A percentile compares a stretch with the other conserved stretches of the same genome.
phyloP scores from a whole-genome alignment of 1,284 basidiomycete genomes.

The Agaricales sp. region DNA sequence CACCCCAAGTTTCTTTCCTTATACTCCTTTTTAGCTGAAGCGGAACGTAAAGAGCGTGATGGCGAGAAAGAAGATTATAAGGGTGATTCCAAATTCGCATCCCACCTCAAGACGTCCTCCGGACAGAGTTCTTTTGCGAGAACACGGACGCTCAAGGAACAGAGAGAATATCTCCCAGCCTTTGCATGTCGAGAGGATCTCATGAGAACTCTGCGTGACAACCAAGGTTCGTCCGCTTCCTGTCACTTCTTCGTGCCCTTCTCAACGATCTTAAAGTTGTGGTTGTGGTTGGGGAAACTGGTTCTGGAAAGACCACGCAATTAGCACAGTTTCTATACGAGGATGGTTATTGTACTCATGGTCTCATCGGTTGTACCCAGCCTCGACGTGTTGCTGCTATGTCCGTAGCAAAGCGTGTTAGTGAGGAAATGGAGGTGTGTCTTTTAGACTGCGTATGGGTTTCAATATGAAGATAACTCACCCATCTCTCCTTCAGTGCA shows the following conservation, averaged over 20 bases:
- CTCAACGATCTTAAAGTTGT: conserved; percentile 48
- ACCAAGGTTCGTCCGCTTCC: conserved; percentile 61
- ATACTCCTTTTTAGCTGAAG: conserved; percentile 40
- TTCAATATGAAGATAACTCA: conserved; percentile 1
- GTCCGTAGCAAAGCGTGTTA: conserved; percentile 98
- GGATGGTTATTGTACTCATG: conserved; percentile 77
- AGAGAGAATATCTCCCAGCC: conserved; percentile 94
- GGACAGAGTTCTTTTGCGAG: conserved; percentile 82
- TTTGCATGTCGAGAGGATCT: conserved; percentile 96
- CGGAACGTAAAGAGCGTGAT: conserved; percentile 46
- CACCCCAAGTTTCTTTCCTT: conserved; percentile 43
- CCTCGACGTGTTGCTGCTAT: conserved; percentile 98
- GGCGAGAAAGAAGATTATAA: conserved; percentile 73
- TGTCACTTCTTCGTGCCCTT: background rate
- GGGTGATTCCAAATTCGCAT: conserved; percentile 93
- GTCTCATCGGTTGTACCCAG: conserved; percentile 94
- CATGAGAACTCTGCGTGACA: conserved; percentile 85
- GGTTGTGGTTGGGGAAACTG: conserved; percentile 91
- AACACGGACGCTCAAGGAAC: conserved; percentile 83
- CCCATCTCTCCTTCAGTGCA: conserved; percentile 35
- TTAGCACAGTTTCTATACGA: conserved; percentile 93
- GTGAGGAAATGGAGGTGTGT: conserved; percentile 87
- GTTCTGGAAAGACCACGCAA: conserved; percentile 90
- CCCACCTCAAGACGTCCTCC: conserved; percentile 71
- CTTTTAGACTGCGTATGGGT: conserved; percentile 49